Evolutionary conservation across 441 rosid genomes (phyloP).

Genomic region (Adansonia grandidieri): DNA sequence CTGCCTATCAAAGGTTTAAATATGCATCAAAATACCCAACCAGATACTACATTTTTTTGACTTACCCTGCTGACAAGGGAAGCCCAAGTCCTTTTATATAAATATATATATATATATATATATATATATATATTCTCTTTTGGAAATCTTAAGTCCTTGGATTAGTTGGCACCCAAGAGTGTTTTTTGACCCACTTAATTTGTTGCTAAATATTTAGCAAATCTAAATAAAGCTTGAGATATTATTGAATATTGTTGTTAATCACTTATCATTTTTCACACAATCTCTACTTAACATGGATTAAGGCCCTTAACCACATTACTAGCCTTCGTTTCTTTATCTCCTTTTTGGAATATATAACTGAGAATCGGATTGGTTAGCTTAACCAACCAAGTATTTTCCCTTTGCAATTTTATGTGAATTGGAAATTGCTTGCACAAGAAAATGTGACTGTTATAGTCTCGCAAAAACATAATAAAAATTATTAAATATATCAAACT

Average conservation of each 20-base stretch:
- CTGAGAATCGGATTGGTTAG: not conserved
- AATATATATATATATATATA: no score
- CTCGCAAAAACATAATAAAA: not conserved
- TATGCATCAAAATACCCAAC: not conserved
- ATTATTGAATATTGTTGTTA: no score
- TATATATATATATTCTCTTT: no score
- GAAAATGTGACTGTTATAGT: not conserved
- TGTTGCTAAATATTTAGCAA: no score
- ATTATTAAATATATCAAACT: no score
- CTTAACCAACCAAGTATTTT: slow-evolving; percentile 4
- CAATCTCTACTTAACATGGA: no score
- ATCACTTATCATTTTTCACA: no score
- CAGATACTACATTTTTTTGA: not conserved
- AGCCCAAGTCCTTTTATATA: not conserved
- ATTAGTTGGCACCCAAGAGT: not conserved
- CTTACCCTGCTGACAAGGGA: not conserved
- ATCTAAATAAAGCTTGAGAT: no score
- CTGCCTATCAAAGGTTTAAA: not conserved
- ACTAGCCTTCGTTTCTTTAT: no score
- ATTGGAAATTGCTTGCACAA: not conserved
- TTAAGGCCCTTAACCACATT: no score
- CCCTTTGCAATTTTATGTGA: slow-evolving; percentile 12
- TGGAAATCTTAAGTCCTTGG: not conserved
- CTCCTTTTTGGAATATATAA: no score
- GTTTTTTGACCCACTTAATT: not conserved